Conservation (phyloP, 257 asterid species). For the Paraleonurus japonicus region DNA sequence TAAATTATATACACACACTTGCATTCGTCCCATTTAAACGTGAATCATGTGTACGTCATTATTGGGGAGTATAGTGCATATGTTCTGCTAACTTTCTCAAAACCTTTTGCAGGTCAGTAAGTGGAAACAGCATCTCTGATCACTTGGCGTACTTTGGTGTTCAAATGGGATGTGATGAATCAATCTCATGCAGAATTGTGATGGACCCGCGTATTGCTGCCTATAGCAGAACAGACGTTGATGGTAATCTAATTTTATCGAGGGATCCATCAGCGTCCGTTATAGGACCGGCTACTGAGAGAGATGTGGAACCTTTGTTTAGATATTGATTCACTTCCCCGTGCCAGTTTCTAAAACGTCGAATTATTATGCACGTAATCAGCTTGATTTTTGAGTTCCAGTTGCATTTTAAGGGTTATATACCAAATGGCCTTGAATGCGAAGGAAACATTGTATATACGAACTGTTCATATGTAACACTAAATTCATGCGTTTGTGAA, state of each 20-base stretch:
- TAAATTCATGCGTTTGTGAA: slow-evolving; percentile 27
- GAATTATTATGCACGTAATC: not conserved
- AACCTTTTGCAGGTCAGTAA: slow-evolving; percentile 66
- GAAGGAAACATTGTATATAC: slow-evolving; percentile 21
- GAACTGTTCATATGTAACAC: slow-evolving; percentile 22
- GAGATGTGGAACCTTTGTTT: slow-evolving; percentile 23
- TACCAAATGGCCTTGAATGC: slow-evolving; percentile 9
- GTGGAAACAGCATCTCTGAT: slow-evolving; percentile 83
- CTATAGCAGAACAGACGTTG: slow-evolving; percentile 42
- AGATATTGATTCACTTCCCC: slow-evolving; percentile 6
- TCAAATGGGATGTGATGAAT: slow-evolving; percentile 62
- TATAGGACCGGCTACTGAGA: slow-evolving; percentile 37
- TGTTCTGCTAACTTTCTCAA: not conserved
- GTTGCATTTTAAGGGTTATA: slow-evolving; percentile 3
- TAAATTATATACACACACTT: not conserved
- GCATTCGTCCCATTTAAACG: not conserved
- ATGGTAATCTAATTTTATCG: slow-evolving; percentile 65
- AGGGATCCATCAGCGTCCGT: slow-evolving; percentile 38
- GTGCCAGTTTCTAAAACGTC: not conserved
- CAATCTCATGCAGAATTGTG: slow-evolving; percentile 61
- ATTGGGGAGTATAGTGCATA: not conserved
- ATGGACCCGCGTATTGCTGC: slow-evolving; percentile 52
- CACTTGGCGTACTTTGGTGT: slow-evolving; percentile 75
- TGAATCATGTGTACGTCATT: not conserved
- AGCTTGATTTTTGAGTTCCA: slow-evolving; percentile 1